Conservation (phyloP, 768 basidiomycete species). For the Termitomyces sp. region DNA sequence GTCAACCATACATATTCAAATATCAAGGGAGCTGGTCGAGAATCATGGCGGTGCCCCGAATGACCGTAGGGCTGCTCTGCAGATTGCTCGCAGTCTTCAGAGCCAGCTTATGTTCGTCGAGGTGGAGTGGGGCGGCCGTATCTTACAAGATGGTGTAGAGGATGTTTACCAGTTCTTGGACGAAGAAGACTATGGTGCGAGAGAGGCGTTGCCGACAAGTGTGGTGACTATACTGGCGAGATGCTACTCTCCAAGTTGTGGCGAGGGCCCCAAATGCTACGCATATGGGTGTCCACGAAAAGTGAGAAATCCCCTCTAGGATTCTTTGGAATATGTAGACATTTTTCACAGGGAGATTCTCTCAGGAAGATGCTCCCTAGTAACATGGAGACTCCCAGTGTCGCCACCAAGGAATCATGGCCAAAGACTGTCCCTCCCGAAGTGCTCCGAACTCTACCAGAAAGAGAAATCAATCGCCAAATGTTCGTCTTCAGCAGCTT, state of each 20-base stretch:
- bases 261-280: constrained; percentile 76
- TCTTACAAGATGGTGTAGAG: constrained; percentile 84
- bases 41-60: constrained; percentile 60
- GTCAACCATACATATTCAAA: constrained; percentile 84
- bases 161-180: constrained; percentile 95
- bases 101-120: constrained; percentile 94
- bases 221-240: constrained; percentile 83
- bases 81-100: constrained; percentile 86
- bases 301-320: constrained; percentile 26
- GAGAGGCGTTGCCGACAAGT: constrained; percentile 76
- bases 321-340: background rate
- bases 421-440: constrained; percentile 37
- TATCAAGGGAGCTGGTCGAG: constrained; percentile 68
- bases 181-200: constrained; percentile 63
- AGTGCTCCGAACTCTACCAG: constrained; percentile 45
- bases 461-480: constrained; percentile 81
- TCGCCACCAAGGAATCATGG: constrained; percentile 45
- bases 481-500: constrained; percentile 32
- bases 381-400: constrained; percentile 27
- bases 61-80: constrained; percentile 78
- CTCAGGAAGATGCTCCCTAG: constrained; percentile 20
- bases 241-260: constrained; percentile 86
- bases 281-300: constrained; percentile 74
- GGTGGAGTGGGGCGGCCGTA: constrained; percentile 88
- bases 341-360: constrained; percentile 21